Percentiles rank a stretch among this genome's conserved stretches.
These are phyloP conservation scores for Nannochloropsis salina DNA, from an alignment of 108 stramenopile genomes.

Conservation along the genomic window DNA sequence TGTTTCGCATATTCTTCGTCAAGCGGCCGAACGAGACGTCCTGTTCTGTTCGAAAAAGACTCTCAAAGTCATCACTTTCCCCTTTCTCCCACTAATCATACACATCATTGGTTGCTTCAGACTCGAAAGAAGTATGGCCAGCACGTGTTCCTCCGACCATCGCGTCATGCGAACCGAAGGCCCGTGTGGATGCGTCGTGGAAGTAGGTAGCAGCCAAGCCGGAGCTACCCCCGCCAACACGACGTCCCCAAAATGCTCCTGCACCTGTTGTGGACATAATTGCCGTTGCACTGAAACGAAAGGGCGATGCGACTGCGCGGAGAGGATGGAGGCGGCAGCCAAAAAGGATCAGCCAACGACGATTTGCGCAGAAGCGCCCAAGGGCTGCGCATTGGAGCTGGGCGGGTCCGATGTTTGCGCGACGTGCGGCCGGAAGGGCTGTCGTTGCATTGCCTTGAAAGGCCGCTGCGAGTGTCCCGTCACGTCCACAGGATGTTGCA, in stretches of 20 bases:
- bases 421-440: background rate
- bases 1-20: too few species aligned
- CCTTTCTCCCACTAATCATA: too few species aligned
- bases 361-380: background rate
- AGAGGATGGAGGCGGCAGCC: background rate
- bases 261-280: background rate
- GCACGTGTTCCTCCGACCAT: background rate
- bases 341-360: background rate
- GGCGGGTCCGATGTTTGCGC: background rate
- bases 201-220: background rate
- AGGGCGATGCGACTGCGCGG: background rate
- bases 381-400: conserved; percentile 15
- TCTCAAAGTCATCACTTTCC: too few species aligned
- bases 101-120: too few species aligned
- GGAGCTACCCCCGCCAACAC: background rate
- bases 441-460: background rate
- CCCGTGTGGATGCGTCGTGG: background rate
- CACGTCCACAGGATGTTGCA: too few species aligned
- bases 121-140: background rate
- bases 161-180: background rate
- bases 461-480: background rate
- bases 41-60: too few species aligned
- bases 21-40: too few species aligned
- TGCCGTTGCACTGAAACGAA: background rate
- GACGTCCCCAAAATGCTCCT: background rate